phyloP scores from a whole-genome alignment of 257 asterid genomes.

The Ilex aquifolium region DNA sequence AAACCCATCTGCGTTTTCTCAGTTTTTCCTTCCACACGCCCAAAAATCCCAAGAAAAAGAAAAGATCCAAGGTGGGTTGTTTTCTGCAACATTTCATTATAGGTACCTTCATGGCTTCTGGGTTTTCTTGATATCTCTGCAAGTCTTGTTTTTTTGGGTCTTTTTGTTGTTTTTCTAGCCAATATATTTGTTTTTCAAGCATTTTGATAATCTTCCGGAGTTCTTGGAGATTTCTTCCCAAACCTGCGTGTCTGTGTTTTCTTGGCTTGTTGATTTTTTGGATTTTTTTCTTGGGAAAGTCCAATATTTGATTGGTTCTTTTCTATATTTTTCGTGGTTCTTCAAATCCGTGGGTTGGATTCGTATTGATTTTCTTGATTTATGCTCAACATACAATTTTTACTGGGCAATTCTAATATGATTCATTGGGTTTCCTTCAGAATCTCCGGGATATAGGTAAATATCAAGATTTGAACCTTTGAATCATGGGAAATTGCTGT shows the following conservation, averaged over 20 bases:
- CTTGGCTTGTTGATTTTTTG: background rate
- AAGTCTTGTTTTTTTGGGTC: background rate
- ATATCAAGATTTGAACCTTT: slow-evolving; percentile 15
- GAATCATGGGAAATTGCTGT: slow-evolving; percentile 71
- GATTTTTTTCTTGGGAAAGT: too few relatives aligned
- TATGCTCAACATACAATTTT: too few relatives aligned
- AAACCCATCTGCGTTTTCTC: slow-evolving; percentile 6
- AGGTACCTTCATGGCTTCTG: too few relatives aligned
- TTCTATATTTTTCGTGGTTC: too few relatives aligned
- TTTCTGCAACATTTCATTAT: background rate
- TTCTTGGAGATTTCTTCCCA: slow-evolving; percentile 16
- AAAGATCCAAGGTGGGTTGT: slow-evolving; percentile 8
- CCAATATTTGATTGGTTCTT: too few relatives aligned
- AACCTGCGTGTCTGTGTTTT: background rate
- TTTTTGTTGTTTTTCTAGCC: too few relatives aligned
- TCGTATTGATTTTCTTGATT: too few relatives aligned
- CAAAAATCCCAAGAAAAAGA: slow-evolving; percentile 5
- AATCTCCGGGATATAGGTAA: slow-evolving; percentile 10
- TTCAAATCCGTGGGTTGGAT: too few relatives aligned
- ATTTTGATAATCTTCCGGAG: slow-evolving; percentile 5
- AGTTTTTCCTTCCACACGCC: slow-evolving; percentile 8
- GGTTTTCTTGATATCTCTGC: background rate
- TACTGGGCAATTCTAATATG: too few relatives aligned
- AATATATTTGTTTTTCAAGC: background rate
- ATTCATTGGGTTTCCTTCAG: too few relatives aligned